A percentile compares a stretch with the other conserved stretches of the same genome.
Evolutionary conservation across 2,329 filamentous ascomycete species (phyloP).

Genomic region (Diplocarpon mali): DNA sequence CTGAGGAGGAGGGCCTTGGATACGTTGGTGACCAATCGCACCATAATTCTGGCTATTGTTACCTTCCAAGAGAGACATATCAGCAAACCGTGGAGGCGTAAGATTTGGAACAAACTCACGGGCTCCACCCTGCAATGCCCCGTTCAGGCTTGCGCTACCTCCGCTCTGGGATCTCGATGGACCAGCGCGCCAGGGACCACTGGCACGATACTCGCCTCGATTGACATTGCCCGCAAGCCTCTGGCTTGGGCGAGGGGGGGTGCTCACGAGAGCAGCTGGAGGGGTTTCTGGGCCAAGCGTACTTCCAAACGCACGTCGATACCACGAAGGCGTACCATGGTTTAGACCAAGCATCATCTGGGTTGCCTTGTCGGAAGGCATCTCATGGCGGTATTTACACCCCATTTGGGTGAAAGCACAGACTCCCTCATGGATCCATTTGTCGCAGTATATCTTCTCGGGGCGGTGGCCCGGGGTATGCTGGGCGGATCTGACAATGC

Average conservation of each 20-base stretch:
- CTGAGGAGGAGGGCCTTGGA: no score
- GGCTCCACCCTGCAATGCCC: no score
- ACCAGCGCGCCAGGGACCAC: no score
- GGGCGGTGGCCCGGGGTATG: neutral
- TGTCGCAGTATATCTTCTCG: slow-evolving; percentile 70
- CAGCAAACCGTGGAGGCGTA: no score
- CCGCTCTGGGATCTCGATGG: no score
- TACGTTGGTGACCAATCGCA: no score
- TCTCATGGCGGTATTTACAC: slow-evolving; percentile 83
- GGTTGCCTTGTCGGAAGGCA: slow-evolving; percentile 59
- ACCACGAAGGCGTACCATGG: slow-evolving; percentile 51
- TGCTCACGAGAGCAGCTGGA: neutral
- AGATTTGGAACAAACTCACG: no score
- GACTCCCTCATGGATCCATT: slow-evolving; percentile 78
- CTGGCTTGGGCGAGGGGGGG: neutral
- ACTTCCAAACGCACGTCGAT: slow-evolving; percentile 13
- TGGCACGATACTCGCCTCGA: no score
- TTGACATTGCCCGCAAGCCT: no score
- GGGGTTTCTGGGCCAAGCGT: neutral
- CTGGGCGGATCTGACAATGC: slow-evolving; percentile 10
- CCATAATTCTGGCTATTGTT: no score
- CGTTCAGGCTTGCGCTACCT: no score
- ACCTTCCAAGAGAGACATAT: no score
- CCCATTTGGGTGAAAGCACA: slow-evolving; percentile 81
- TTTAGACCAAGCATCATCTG: slow-evolving; percentile 62